Evolutionary conservation across 116 monocot species (phyloP).

Genomic region (Phalaenopsis hybrid): DNA sequence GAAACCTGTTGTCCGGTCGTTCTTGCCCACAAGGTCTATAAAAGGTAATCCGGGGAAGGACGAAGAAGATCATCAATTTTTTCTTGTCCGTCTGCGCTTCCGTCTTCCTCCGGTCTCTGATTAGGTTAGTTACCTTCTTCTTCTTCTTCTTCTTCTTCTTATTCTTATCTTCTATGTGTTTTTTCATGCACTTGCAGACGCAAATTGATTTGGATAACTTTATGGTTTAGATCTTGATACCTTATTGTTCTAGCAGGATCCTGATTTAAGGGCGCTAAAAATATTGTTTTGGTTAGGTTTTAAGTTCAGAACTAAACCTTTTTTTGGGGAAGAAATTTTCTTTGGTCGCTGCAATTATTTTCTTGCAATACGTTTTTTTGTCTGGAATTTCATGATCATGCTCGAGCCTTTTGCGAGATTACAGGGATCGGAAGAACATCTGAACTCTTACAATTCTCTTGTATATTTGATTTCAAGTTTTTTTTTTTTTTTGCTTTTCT

Average conservation of each 20-base stretch:
- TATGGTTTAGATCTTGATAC: neutral
- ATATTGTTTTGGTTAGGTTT: neutral
- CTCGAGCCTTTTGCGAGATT: neutral
- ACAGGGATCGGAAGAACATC: neutral
- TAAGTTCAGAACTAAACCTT: neutral
- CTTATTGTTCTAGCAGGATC: neutral
- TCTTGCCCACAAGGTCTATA: neutral
- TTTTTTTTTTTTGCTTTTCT: too few species aligned
- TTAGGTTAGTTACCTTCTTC: neutral
- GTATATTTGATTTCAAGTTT: too few species aligned
- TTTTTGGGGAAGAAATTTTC: too few species aligned
- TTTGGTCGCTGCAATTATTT: too few species aligned
- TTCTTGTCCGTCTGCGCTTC: neutral
- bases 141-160: neutral
- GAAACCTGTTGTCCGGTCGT: neutral
- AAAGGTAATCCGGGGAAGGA: neutral
- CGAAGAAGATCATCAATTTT: neutral
- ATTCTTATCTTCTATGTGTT: neutral
- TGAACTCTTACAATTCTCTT: neutral
- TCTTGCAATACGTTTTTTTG: too few species aligned
- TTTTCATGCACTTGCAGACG: neutral
- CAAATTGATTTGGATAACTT: neutral
- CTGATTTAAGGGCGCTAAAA: neutral
- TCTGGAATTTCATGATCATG: too few species aligned
- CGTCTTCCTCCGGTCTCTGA: neutral